Evolutionary conservation across 2,329 filamentous ascomycete genomes (phyloP).

Genomic region (Eurotiales sp.): DNA sequence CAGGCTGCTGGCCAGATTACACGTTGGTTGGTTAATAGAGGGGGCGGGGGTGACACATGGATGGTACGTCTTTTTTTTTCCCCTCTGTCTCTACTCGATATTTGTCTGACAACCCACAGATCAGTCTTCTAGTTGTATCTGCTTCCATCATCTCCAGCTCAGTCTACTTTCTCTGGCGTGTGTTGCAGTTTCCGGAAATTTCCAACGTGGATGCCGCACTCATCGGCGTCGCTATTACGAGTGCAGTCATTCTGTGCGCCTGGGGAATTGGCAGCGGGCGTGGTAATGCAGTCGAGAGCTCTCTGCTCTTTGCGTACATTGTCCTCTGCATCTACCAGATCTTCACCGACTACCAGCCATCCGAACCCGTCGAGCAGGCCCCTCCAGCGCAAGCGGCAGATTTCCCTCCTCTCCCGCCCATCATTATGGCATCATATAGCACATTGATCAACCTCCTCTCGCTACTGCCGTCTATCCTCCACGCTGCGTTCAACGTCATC

Average conservation of each 20-base stretch:
- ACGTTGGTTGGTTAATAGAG: constrained; percentile 85
- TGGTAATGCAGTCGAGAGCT: constrained; percentile 93
- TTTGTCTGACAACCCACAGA: constrained; percentile 52
- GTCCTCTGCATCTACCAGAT: constrained; percentile 99
- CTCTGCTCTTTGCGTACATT: constrained; percentile 91
- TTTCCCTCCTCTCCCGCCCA: constrained; percentile 91
- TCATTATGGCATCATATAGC: constrained; percentile 97
- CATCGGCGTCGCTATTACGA: constrained; percentile 89
- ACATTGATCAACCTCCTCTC: constrained; percentile 81
- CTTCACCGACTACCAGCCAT: constrained; percentile 95
- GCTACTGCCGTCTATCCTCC: constrained; percentile 75
- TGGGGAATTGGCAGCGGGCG: constrained; percentile 93
- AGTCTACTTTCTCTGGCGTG: constrained; percentile 93
- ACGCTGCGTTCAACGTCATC: constrained; percentile 79
- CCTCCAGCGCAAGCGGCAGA: constrained; percentile 60
- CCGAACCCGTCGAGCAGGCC: constrained; percentile 56
- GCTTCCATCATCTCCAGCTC: constrained; percentile 90
- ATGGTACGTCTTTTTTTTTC: constrained; percentile 63
- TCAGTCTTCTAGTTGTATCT: constrained; percentile 79
- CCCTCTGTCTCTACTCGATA: neutral
- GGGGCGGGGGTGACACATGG: constrained; percentile 89
- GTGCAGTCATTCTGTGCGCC: constrained; percentile 84
- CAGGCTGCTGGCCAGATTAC: constrained; percentile 93
- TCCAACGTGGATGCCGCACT: constrained; percentile 87
- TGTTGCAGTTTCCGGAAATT: constrained; percentile 89